phyloP scores from a whole-genome alignment of 176 grass and related monocot genomes.

The Avena insularis region DNA sequence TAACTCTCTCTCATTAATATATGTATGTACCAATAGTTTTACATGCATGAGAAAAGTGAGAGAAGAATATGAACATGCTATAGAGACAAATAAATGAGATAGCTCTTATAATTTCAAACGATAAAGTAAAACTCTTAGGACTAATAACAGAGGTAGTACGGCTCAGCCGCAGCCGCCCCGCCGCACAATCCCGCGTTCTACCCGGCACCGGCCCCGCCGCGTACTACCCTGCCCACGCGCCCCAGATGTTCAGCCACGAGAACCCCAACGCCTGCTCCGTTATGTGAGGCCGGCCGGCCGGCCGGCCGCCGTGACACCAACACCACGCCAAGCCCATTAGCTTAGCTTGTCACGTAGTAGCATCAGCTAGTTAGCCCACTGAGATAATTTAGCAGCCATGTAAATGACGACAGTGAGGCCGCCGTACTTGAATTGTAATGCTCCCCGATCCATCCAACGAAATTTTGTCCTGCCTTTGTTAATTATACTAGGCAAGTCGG shows the following conservation, averaged over 20 bases:
- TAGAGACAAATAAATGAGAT: no score
- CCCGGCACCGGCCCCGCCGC: constrained; percentile 40
- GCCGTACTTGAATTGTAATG: constrained; percentile 7
- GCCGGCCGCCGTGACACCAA: background rate
- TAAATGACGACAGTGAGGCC: constrained; percentile 39
- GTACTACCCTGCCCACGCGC: constrained; percentile 57
- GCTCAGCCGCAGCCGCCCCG: background rate
- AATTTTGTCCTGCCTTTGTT: constrained; percentile 28
- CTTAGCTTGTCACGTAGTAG: constrained; percentile 2
- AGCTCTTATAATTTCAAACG: no score
- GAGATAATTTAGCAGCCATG: constrained; percentile 26
- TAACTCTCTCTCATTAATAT: no score
- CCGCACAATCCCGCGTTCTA: constrained; percentile 44
- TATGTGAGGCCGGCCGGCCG: constrained; percentile 50
- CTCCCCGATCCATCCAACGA: constrained; percentile 22
- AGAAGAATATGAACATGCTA: no score
- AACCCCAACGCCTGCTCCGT: constrained; percentile 94
- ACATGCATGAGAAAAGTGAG: no score
- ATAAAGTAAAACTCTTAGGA: no score
- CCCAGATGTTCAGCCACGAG: constrained; percentile 98
- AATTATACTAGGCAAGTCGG: background rate
- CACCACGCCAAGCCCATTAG: background rate
- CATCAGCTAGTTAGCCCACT: background rate
- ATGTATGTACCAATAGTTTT: no score
- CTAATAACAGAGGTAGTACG: no score